Conservation (phyloP, 768 basidiomycete genomes). For the Pleurotus ostreatus region DNA sequence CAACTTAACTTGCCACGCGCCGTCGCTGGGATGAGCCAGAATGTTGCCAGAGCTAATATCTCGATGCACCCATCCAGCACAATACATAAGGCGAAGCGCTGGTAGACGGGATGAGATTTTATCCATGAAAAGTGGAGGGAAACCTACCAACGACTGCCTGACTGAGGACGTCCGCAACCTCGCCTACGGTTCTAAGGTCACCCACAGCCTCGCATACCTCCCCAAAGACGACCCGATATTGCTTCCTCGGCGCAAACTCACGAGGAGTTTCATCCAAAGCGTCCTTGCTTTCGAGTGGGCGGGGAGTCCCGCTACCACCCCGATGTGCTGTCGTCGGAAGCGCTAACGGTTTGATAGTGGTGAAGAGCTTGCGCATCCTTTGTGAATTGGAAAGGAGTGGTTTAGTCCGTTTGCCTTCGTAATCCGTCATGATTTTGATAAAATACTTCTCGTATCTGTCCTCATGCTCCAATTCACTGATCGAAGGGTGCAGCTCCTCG, state of each 20-base stretch:
- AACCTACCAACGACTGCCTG: background rate
- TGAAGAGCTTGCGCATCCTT: too few relatives aligned
- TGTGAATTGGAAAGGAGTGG: too few relatives aligned
- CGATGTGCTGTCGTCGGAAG: too few relatives aligned
- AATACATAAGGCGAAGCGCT: background rate
- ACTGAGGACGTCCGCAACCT: background rate
- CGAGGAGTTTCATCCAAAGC: background rate
- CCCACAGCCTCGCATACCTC: background rate
- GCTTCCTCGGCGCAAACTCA: background rate
- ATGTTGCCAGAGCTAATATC: slow-evolving; percentile 3
- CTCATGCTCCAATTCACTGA: background rate
- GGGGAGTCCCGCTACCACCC: background rate
- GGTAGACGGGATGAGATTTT: background rate
- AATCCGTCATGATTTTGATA: too few relatives aligned
- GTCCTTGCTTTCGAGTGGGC: background rate
- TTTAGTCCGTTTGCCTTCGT: too few relatives aligned
- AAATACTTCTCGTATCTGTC: background rate
- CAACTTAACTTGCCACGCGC: background rate
- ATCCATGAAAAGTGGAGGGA: too few relatives aligned
- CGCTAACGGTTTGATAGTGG: too few relatives aligned
- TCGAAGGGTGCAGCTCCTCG: background rate
- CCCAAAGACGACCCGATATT: background rate
- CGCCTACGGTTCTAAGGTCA: background rate
- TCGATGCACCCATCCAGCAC: background rate
- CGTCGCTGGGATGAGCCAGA: background rate